These are phyloP conservation scores for Gracilaria vermiculophylla DNA, from an alignment of 23 red algal species.

Conservation along the genomic window DNA sequence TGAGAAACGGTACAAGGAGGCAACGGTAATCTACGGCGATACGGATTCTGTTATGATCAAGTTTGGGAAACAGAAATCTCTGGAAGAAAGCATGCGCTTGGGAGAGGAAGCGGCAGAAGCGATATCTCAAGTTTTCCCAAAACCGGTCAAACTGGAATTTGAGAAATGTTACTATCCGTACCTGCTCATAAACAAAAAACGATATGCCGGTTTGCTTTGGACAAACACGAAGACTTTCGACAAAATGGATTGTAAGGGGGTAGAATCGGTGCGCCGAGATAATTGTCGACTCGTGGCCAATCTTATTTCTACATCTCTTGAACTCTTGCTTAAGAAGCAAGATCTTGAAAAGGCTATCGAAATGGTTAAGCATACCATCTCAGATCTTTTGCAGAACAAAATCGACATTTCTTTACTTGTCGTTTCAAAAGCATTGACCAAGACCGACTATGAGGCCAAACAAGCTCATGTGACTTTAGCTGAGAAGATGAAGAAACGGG, in stretches of 20 bases:
- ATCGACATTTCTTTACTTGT: slow-evolving; percentile 97
- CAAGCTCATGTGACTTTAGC: slow-evolving; percentile 91
- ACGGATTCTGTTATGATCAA: slow-evolving; percentile 99
- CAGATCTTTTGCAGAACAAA: slow-evolving; percentile 94
- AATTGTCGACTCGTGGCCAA: slow-evolving; percentile 99
- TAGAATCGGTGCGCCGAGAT: slow-evolving; percentile 96
- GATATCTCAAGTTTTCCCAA: slow-evolving; percentile 82
- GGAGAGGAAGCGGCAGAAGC: slow-evolving; percentile 83
- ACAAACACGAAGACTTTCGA: slow-evolving; percentile 82
- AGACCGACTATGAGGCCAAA: slow-evolving; percentile 91
- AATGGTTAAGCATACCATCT: slow-evolving; percentile 86
- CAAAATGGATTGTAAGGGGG: slow-evolving; percentile 99
- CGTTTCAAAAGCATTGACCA: slow-evolving; percentile 88
- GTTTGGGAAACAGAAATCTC: slow-evolving; percentile 67
- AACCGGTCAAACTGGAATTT: slow-evolving; percentile 96
- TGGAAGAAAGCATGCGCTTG: slow-evolving; percentile 76
- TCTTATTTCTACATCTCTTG: slow-evolving; percentile 80
- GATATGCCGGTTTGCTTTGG: slow-evolving; percentile 97
- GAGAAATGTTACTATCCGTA: slow-evolving; percentile 99
- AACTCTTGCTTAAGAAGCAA: slow-evolving; percentile 80
- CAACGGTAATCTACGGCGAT: slow-evolving; percentile 94
- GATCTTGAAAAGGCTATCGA: slow-evolving; percentile 81
- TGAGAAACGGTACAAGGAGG: slow-evolving; percentile 77
- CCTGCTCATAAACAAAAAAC: slow-evolving; percentile 96
- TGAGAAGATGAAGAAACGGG: slow-evolving; percentile 86